These are phyloP conservation scores for Chlamydomonas schloesseri DNA, from an alignment of 139 green algal species.

Conservation along the genomic window DNA sequence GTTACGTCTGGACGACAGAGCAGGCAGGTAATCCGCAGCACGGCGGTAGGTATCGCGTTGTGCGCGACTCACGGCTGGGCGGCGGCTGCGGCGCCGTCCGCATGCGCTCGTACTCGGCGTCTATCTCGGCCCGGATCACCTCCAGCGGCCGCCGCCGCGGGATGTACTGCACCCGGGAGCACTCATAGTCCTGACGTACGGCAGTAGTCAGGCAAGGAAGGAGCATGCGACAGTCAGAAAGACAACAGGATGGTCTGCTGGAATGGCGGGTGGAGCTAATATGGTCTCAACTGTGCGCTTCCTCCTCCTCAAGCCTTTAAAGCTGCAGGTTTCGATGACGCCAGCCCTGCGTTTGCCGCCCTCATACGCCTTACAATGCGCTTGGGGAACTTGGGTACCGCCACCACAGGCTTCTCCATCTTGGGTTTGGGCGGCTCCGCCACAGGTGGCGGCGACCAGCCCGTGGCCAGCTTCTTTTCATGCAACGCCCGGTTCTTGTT, in stretches of 20 bases:
- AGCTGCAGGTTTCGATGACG: too few relatives aligned
- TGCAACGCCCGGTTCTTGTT: slow-evolving; percentile 42
- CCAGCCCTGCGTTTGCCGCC: too few relatives aligned
- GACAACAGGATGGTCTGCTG: too few relatives aligned
- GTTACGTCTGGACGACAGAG: too few relatives aligned
- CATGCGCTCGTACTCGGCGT: slow-evolving; percentile 42
- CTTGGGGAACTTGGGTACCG: slow-evolving; percentile 42
- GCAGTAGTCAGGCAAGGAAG: too few relatives aligned
- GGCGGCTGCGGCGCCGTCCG: slow-evolving; percentile 5
- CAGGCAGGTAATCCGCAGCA: too few relatives aligned
- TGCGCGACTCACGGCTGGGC: slow-evolving; percentile 34
- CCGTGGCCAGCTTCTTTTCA: slow-evolving; percentile 52
- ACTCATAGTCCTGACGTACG: slow-evolving; percentile 8
- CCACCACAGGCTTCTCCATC: slow-evolving; percentile 18
- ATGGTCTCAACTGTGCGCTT: too few relatives aligned
- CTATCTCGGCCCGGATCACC: slow-evolving; percentile 27
- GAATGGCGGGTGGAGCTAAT: too few relatives aligned
- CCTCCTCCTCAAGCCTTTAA: too few relatives aligned
- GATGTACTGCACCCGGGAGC: slow-evolving; percentile 23
- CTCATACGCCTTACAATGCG: background rate
- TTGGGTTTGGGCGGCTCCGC: slow-evolving; percentile 34
- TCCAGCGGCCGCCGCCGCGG: slow-evolving; percentile 11
- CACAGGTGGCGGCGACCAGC: slow-evolving; percentile 33
- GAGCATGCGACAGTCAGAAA: too few relatives aligned
- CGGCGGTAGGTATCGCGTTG: too few relatives aligned